Evolutionary conservation across 225 moss, liverwort and hornwort species (phyloP).

Genomic region (Lunularia cruciata): DNA sequence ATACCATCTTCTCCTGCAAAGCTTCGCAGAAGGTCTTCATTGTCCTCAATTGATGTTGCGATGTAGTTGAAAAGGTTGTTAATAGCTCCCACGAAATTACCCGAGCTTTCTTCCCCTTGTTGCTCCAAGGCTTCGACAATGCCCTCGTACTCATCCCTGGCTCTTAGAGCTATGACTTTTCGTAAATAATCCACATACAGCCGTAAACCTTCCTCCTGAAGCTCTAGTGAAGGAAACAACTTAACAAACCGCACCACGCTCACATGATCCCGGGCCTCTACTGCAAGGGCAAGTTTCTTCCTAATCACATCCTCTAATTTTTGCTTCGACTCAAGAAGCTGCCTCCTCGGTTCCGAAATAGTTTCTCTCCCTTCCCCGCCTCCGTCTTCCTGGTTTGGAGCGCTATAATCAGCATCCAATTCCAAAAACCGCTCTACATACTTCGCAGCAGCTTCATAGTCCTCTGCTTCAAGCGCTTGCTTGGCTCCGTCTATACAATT

Average conservation of each 20-base stretch:
- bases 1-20: constrained; percentile 84
- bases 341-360: constrained; percentile 61
- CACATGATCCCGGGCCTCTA: constrained; percentile 79
- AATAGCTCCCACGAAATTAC: constrained; percentile 72
- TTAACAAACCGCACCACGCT: constrained; percentile 91
- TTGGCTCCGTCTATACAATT: constrained; percentile 95
- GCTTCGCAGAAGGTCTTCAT: constrained; percentile 78
- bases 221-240: constrained; percentile 75
- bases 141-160: constrained; percentile 69
- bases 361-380: constrained; percentile 38
- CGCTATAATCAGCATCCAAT: constrained; percentile 69
- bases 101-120: constrained; percentile 35
- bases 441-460: constrained; percentile 90
- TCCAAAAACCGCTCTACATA: constrained; percentile 90
- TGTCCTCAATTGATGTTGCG: constrained; percentile 81
- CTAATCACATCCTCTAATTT: constrained; percentile 78
- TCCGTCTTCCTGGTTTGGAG: constrained; percentile 22
- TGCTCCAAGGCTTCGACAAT: constrained; percentile 56
- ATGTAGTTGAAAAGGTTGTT: constrained; percentile 91
- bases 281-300: constrained; percentile 68
- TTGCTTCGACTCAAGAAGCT: constrained; percentile 76
- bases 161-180: constrained; percentile 74
- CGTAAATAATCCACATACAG: constrained; percentile 80
- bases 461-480: constrained; percentile 79
- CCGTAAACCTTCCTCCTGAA: constrained; percentile 85